A percentile compares a stretch with the other conserved stretches of the same genome.
phyloP scores from a whole-genome alignment of 495 filamentous ascomycete species.

The Aspergillus asperescens region DNA sequence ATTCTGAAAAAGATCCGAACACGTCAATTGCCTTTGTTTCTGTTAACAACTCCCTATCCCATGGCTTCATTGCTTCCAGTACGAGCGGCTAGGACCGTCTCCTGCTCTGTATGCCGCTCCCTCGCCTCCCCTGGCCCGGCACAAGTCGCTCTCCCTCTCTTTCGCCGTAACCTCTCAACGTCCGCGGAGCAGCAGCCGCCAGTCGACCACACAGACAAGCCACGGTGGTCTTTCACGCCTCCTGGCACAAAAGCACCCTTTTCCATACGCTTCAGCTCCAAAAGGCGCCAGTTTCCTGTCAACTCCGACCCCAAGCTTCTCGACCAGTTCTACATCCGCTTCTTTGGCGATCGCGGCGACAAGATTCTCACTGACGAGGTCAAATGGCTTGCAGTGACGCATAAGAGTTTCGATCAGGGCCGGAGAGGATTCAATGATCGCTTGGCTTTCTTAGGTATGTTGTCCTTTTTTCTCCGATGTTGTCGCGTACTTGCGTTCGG shows the following conservation, averaged over 20 bases:
- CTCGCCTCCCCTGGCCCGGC: constrained; percentile 18
- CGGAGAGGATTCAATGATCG: constrained; percentile 90
- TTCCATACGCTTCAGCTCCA: constrained; percentile 43
- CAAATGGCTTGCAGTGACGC: constrained; percentile 95
- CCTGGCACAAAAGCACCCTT: constrained; percentile 70
- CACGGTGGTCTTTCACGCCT: constrained; percentile 82
- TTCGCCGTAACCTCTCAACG: constrained; percentile 19
- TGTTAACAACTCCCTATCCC: constrained; percentile 20
- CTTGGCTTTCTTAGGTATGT: constrained; percentile 80
- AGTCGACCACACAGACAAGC: constrained; percentile 41
- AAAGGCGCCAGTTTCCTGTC: constrained; percentile 51
- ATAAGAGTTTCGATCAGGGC: constrained; percentile 98
- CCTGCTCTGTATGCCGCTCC: constrained; percentile 32
- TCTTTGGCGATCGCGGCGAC: constrained; percentile 67
- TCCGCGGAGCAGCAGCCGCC: constrained; percentile 23
- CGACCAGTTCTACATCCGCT: constrained; percentile 64
- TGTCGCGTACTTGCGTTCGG: not conserved
- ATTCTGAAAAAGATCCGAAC: constrained; percentile 27
- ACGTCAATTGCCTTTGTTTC: constrained; percentile 27
- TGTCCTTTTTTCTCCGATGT: not conserved
- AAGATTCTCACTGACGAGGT: constrained; percentile 77
- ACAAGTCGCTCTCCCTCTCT: constrained; percentile 14
- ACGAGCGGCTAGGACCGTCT: constrained; percentile 32
- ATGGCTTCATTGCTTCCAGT: constrained; percentile 38
- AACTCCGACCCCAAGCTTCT: constrained; percentile 70